Evolutionary conservation across 371 early-diverging fungal genomes (phyloP), one percentile per base, ranked within the genome.

Genomic region (Syncephalastrum sp.): DNA sequence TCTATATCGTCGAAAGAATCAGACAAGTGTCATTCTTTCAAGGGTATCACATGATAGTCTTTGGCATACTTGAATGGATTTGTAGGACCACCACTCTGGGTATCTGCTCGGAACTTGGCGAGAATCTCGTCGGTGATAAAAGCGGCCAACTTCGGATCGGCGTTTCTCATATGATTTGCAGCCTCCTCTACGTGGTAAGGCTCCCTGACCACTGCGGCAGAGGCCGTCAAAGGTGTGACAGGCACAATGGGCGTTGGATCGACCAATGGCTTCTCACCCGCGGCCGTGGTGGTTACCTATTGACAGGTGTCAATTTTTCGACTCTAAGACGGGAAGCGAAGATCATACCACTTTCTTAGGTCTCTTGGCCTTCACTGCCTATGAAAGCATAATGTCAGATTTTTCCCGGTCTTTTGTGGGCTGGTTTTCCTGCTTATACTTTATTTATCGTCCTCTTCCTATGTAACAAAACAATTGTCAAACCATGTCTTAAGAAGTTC

Each of bases 111-210:
- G 43, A 67, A 69, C 3, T 25, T 27, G 21, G 25, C 44, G 15
- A 53, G 21, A 21, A 19, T 23, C 15, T 19, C 43, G 15, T 16
- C 16, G 23, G 59, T 52, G 23, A 74, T 50, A 41, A 66, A 47
- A 17, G 51, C 45, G n/a, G 59, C 72, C 12, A 75, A 43, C 25
- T 75, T 68, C 3, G 68, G 58, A 59, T 75, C 76, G 19, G 60
- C 64, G 41, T 64, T 49, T 38, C 57, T 65, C 7, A 75, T 49
- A 56, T 75, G 68, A 12, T 42, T 47, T 7, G 64, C 45, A 14
- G 76, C 76, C 2, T 69, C 42, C 17, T 56, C 52, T 6, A 59
- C 53, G 13, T 57, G 49, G 33, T 57, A 63, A 15, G 17, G 24
- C 15, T 54, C 47, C 16, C 47, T 8, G 23, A 46, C 23, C 8